These are phyloP conservation scores for Phlebopus sp. DNA, from an alignment of 1,284 basidiomycete genomes.

Conservation along the genomic window DNA sequence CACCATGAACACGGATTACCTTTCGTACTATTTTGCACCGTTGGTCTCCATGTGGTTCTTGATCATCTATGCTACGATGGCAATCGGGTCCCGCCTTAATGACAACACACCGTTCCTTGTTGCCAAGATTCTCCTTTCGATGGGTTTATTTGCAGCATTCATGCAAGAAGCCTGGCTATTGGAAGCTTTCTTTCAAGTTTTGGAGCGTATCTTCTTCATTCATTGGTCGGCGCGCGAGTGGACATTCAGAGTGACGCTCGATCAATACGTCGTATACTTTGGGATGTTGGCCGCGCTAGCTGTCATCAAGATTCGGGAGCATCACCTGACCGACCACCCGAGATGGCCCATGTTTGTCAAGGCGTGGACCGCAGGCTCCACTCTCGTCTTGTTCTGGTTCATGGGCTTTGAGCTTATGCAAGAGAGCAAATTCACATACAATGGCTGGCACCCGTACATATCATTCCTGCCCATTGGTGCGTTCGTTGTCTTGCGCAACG, in stretches of 20 bases:
- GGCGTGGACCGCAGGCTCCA: constrained; percentile 46
- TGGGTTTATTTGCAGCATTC: constrained; percentile 59
- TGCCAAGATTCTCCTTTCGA: constrained; percentile 66
- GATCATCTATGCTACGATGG: constrained; percentile 81
- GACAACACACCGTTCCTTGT: constrained; percentile 65
- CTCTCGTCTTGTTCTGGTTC: constrained; percentile 67
- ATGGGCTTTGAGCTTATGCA: constrained; percentile 78
- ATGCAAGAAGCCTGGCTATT: constrained; percentile 66
- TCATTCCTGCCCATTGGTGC: constrained; percentile 79
- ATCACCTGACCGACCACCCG: constrained; percentile 66
- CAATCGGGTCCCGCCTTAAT: constrained; percentile 70
- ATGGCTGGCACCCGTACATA: constrained; percentile 79
- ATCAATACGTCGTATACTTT: constrained; percentile 83
- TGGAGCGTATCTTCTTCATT: constrained; percentile 68
- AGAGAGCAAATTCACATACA: constrained; percentile 81
- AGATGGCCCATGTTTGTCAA: constrained; percentile 60
- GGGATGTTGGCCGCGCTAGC: constrained; percentile 80
- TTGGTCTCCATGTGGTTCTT: constrained; percentile 83
- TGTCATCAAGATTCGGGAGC: constrained; percentile 74
- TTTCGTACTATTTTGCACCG: constrained; percentile 86
- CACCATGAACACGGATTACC: constrained; percentile 88
- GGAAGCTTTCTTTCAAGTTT: constrained; percentile 58
- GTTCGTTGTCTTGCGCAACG: constrained; percentile 76
- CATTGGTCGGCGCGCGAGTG: constrained; percentile 84
- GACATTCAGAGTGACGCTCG: constrained; percentile 83